Conservation (phyloP, 257 asterid species). For the Primulina huaijiensis region DNA sequence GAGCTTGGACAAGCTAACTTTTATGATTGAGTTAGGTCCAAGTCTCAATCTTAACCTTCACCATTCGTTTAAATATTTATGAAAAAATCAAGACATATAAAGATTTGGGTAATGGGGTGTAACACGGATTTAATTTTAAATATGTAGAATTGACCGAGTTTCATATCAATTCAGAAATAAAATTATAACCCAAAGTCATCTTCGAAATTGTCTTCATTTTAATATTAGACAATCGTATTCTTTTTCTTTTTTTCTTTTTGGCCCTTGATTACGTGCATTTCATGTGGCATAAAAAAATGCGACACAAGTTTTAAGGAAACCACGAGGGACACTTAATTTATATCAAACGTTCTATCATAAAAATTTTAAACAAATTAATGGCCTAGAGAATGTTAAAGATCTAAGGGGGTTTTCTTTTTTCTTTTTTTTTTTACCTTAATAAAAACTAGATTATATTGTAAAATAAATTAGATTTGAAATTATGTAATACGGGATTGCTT, state of each 20-base stretch:
- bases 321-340: not conserved
- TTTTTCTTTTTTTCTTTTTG: too few species aligned
- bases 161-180: not conserved
- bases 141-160: not conserved
- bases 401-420: too few species aligned
- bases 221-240: too few species aligned
- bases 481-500: not conserved
- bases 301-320: not conserved
- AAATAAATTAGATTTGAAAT: too few species aligned
- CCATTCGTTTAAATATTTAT: too few species aligned
- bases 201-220: not conserved
- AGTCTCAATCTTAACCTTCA: too few species aligned
- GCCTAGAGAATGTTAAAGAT: too few species aligned
- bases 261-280: not conserved
- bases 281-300: not conserved
- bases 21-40: too few species aligned
- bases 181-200: not conserved
- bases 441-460: too few species aligned
- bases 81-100: not conserved
- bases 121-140: not conserved
- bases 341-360: not conserved
- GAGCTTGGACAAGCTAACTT: too few species aligned
- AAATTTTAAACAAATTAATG: too few species aligned
- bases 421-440: too few species aligned
- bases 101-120: not conserved